These are phyloP conservation scores for Chlamydomonas sp. DNA, from an alignment of 139 green algal genomes.

Conservation along the genomic window DNA sequence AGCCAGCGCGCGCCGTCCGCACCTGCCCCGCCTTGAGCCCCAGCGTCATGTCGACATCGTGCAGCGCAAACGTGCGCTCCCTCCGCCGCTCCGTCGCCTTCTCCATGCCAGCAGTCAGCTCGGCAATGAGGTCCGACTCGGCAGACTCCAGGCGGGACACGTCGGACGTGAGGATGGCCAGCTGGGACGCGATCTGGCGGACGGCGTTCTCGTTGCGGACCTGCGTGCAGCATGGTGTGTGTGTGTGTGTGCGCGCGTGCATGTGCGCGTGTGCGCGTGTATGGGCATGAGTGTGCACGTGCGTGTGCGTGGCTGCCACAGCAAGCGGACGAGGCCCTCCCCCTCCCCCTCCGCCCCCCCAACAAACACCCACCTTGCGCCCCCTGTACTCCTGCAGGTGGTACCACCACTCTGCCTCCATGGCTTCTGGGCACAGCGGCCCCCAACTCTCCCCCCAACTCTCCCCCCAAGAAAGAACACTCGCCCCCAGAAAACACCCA, in stretches of 20 bases:
- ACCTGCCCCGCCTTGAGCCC: slow-evolving; percentile 56
- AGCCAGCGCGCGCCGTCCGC: slow-evolving; percentile 13
- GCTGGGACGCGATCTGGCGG: background rate
- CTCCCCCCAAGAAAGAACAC: too few relatives aligned
- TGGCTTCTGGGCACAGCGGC: slow-evolving; percentile 22
- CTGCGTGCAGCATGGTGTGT: too few relatives aligned
- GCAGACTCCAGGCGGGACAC: too few relatives aligned
- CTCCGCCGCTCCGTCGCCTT: slow-evolving; percentile 6
- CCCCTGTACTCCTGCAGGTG: slow-evolving; percentile 22
- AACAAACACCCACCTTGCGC: too few relatives aligned
- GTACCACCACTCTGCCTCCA: slow-evolving; percentile 31
- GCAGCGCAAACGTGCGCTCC: slow-evolving; percentile 19
- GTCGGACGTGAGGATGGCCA: too few relatives aligned
- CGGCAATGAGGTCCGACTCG: too few relatives aligned
- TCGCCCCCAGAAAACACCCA: too few relatives aligned
- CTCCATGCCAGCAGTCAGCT: background rate
- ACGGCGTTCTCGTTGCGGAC: background rate
- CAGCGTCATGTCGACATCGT: slow-evolving; percentile 48
- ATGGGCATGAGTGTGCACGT: too few relatives aligned
- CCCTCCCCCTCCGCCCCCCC: too few relatives aligned
- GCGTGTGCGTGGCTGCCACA: too few relatives aligned
- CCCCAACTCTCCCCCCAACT: background rate
- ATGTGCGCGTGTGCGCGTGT: background rate
- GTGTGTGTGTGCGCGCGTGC: background rate
- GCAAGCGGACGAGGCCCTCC: too few relatives aligned